phyloP scores from a whole-genome alignment of 2,329 filamentous ascomycete genomes.

The Fusarium ambrosium region DNA sequence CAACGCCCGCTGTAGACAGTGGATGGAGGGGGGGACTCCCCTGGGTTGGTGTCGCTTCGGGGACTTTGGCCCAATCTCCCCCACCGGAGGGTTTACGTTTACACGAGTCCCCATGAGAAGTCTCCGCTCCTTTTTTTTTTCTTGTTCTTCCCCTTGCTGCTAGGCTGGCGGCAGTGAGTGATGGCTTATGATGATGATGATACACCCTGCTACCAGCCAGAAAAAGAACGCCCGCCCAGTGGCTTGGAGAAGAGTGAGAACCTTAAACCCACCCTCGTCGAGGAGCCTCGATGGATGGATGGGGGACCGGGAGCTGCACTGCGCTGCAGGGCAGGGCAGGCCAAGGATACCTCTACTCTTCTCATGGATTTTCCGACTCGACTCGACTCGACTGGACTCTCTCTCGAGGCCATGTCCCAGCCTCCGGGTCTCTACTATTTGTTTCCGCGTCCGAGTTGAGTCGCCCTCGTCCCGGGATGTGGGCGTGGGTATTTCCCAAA shows the following conservation, averaged over 20 bases:
- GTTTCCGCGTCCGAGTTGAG: not conserved
- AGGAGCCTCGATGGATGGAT: constrained; percentile 7
- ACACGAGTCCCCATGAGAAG: not conserved
- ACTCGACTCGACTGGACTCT: too few species aligned
- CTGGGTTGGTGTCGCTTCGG: not conserved
- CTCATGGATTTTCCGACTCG: too few species aligned
- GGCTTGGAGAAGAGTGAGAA: constrained; percentile 48
- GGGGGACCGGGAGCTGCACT: constrained; percentile 32
- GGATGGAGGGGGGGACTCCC: not conserved
- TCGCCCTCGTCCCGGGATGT: not conserved
- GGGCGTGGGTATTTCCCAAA: not conserved
- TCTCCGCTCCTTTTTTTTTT: not conserved
- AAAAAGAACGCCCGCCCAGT: constrained; percentile 33
- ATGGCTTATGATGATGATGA: not conserved
- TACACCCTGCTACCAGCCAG: constrained; percentile 6
- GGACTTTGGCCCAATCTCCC: not conserved
- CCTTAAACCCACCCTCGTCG: constrained; percentile 46
- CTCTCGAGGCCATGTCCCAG: constrained; percentile 4
- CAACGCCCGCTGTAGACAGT: not conserved
- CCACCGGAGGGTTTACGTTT: not conserved
- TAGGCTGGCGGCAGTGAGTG: not conserved
- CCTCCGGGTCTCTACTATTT: not conserved
- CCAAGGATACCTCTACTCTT: not conserved
- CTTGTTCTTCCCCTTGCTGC: not conserved
- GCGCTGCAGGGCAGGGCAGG: not conserved